phyloP scores from a whole-genome alignment of 768 basidiomycete genomes.

The Mycena amicta region DNA sequence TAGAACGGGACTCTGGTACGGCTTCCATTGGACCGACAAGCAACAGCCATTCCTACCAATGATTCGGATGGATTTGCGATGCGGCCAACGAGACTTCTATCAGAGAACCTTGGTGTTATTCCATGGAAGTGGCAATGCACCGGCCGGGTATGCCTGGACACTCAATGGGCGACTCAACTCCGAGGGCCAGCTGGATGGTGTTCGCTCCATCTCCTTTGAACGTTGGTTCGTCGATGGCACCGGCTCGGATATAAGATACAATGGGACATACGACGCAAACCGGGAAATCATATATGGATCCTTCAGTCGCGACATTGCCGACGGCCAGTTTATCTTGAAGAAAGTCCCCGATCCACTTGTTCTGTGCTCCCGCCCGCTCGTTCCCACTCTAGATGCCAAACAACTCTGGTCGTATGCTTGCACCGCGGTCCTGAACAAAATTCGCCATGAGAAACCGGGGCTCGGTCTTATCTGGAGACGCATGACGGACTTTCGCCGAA shows the following conservation, averaged over 20 bases:
- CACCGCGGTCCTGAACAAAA: background rate
- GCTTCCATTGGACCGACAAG: conserved; percentile 14
- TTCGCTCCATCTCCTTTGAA: background rate
- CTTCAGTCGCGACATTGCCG: background rate
- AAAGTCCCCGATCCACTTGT: conserved; percentile 1
- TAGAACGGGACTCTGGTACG: conserved; percentile 14
- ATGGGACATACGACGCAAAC: conserved; percentile 1
- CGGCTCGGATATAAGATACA: background rate
- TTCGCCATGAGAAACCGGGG: background rate
- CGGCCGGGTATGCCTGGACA: background rate
- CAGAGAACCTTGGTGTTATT: background rate
- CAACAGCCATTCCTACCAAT: background rate
- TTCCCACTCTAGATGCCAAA: background rate
- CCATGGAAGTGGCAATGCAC: background rate
- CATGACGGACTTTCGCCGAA: background rate
- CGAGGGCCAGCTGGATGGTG: background rate
- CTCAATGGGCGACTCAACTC: background rate
- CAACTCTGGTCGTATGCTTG: background rate
- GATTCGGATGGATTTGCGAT: background rate
- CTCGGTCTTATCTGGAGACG: background rate
- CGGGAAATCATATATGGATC: conserved; percentile 5
- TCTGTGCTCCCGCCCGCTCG: conserved; percentile 9
- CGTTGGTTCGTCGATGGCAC: conserved; percentile 3
- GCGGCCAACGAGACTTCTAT: conserved; percentile 2
- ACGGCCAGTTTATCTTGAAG: conserved; percentile 10